Base-by-base conservation (phyloP, 805 yeast species). In the Nakazawaea siamensis region DNA sequence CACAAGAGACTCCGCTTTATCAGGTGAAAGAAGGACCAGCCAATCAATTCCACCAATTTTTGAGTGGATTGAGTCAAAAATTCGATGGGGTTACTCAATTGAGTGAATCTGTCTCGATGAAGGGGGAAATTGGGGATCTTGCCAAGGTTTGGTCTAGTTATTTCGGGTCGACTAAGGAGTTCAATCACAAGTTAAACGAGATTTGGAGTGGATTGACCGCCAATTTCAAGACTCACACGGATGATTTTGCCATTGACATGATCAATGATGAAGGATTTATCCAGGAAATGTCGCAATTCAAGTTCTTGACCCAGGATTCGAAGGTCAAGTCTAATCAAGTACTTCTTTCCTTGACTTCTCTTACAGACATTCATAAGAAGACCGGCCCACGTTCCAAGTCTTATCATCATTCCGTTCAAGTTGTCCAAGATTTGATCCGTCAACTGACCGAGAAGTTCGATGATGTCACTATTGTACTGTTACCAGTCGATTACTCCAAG, bases 191-290 rank as follows among this genome's bases (percentile, higher is more conserved):
- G 35, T 43, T 64, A 44, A 52, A 52, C 14, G 42, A 45, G 11
- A 49, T 63, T 19, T 68, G 74, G 74, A 39, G 42, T 12, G 39
- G 41, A 4, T 48, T 66, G 40, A 53, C 55, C 38, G 40, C 34
- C 16, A 34, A 45, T 5, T 44, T 45, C 36, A 34, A 44, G 16
- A 34, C 42, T 17, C 18, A 24, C 4, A 23, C 34, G 5, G 35
- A 25, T 13, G 28, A 38, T 16, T 31, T 30, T 13, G 50, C 49
- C 5, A 35, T 57, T 39, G 31, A 51, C 31, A 47, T 57, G 27
- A 60, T 69, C 37, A 64, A 59, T 46, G 75, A 70, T 44, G 61
- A 64, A 42, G 44, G 53, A n/a, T 71, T 63, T 51, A 65, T 69
- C 39, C 62, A 55, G 37, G 77, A 72, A 46, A 45, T 71, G 37